These are phyloP conservation scores for Fomitopsis pinicola DNA, from an alignment of 1,284 basidiomycete genomes.

Conservation along the genomic window DNA sequence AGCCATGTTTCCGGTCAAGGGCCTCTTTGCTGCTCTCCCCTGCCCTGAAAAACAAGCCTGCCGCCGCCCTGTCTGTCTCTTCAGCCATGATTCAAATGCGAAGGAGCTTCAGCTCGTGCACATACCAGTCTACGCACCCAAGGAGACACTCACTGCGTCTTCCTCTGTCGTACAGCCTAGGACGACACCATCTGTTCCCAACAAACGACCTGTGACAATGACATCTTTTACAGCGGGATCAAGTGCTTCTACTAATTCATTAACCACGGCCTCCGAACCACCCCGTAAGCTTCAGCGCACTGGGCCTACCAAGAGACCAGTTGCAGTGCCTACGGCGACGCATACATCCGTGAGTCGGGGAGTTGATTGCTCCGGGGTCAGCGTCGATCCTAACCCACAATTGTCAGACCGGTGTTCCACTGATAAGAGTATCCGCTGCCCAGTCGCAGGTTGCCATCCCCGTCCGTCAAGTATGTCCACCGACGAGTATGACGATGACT, in stretches of 20 bases:
- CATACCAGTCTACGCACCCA: conserved; percentile 35
- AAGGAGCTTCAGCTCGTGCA: conserved; percentile 31
- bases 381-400: neutral
- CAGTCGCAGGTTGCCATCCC: conserved; percentile 62
- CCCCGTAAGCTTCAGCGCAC: conserved; percentile 58
- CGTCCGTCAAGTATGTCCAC: conserved; percentile 57
- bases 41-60: conserved; percentile 60
- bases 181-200: conserved; percentile 17
- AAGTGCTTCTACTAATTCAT: neutral
- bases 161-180: conserved; percentile 5
- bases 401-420: conserved; percentile 55
- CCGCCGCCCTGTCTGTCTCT: conserved; percentile 51
- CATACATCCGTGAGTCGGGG: conserved; percentile 32
- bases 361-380: neutral
- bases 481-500: neutral
- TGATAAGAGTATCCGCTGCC: conserved; percentile 60
- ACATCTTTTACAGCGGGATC: neutral
- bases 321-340: conserved; percentile 36
- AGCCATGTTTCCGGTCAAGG: conserved; percentile 62
- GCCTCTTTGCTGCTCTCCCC: conserved; percentile 53
- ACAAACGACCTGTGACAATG: conserved; percentile 27
- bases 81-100: conserved; percentile 50
- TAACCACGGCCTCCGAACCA: conserved; percentile 36
- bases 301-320: conserved; percentile 35
- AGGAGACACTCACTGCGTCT: conserved; percentile 13